phyloP scores from a whole-genome alignment of 1,284 basidiomycete species.

The Boletus sp. region DNA sequence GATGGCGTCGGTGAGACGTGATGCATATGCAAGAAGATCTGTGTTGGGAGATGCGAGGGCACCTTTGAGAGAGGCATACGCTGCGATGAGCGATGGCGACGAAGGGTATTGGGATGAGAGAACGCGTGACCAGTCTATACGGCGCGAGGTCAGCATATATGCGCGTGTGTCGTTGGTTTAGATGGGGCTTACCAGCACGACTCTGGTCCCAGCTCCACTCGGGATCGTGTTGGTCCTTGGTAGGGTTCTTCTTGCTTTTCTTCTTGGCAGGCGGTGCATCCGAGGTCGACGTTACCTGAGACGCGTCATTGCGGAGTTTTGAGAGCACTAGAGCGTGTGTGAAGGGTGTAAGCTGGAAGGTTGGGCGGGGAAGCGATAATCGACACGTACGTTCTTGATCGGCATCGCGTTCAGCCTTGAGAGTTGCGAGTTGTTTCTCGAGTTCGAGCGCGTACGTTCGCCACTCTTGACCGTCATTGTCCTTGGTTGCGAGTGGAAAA shows the following conservation, averaged over 20 bases:
- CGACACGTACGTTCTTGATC: constrained; percentile 23
- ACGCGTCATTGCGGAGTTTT: constrained; percentile 10
- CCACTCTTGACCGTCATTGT: constrained; percentile 16
- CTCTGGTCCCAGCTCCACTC: constrained; percentile 25
- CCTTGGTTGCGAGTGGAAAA: constrained; percentile 16
- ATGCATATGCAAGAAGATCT: constrained; percentile 7
- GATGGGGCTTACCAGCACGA: constrained; percentile 14
- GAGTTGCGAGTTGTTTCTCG: constrained; percentile 22
- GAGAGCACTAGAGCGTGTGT: constrained; percentile 14
- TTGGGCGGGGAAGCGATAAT: background rate
- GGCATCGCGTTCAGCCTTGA: constrained; percentile 21
- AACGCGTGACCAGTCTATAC: constrained; percentile 23
- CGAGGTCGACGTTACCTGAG: constrained; percentile 9
- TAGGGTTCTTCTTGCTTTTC: constrained; percentile 25
- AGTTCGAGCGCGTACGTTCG: constrained; percentile 30
- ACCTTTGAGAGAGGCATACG: constrained; percentile 23
- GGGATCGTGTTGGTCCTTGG: constrained; percentile 13
- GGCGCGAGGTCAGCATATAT: background rate
- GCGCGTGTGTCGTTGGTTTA: background rate
- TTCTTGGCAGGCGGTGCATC: constrained; percentile 28
- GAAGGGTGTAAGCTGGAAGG: background rate
- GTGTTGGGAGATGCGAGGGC: constrained; percentile 9
- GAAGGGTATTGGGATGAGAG: constrained; percentile 23
- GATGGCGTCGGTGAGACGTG: constrained; percentile 21
- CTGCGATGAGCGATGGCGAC: constrained; percentile 25